Evolutionary conservation across 768 basidiomycete genomes (phyloP), one percentile per base, ranked within the genome.

Genomic region (Hebeloma cylindrosporum): DNA sequence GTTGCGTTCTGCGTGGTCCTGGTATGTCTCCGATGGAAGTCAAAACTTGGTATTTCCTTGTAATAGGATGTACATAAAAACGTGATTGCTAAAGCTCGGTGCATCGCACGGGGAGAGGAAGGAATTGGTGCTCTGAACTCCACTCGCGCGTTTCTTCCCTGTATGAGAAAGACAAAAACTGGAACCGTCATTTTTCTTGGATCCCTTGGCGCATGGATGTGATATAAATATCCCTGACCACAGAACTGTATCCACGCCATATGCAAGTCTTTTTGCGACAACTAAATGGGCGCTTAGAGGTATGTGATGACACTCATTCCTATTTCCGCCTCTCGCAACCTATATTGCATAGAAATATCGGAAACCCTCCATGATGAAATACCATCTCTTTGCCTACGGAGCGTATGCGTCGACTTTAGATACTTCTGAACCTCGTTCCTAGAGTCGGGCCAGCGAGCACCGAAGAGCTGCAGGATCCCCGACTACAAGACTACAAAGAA

Each of bases 161-260:
- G 71, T 54, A 70, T 78, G 71, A 62, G 77, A 9, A 61, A 65
- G 40, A 60, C 65, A 17, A 67, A 63, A 46, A 54, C 63, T 0
- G 76, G 76, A 2, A 73, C 70, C 0, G 55, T 78, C 7, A 55
- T 75, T 5, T 73, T 66, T 60, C 52, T 74, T 2, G 73, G 74
- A 0, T 78, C 76, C 8, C n/a, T 69, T 14, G 59, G 56, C 2
- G 67, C 64, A 22, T 69, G 76, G 76, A 54, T 45, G 69, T n/a
- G n/a, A n/a, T n/a, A n/a, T 68, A 40, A 40, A 52, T 42, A 7
- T 5, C 25, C 35, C 6, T 14, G 23, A 26, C 5, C 18, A 29
- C 37, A 62, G 66, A 51, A 40, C 60, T 41, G 44, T n/a, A n/a
- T n/a, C n/a, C n/a, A n/a, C 67, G 41, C 62, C 62, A 18, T 61